Conservation (phyloP, 768 basidiomycete species). For the Lactarius pseudohatsudake region DNA sequence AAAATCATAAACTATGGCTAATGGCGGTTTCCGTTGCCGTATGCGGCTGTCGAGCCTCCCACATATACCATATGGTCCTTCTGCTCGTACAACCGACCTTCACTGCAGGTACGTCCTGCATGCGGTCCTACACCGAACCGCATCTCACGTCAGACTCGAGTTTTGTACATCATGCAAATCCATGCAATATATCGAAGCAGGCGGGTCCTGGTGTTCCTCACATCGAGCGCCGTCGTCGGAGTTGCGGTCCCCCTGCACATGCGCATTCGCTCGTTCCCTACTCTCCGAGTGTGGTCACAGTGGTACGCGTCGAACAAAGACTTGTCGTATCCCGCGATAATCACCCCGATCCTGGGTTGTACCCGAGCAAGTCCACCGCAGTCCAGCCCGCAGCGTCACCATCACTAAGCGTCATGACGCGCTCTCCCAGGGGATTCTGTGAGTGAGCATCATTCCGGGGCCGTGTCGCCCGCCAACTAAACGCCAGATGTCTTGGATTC, state of each 20-base stretch:
- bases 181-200: neutral
- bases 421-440: neutral
- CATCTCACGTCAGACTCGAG: neutral
- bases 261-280: neutral
- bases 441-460: neutral
- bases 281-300: neutral
- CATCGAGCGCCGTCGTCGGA: neutral
- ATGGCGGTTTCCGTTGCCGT: neutral
- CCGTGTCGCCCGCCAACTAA: neutral
- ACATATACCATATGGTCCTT: constrained; percentile 1
- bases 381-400: no score
- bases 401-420: neutral
- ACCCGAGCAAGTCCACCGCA: constrained; percentile 3
- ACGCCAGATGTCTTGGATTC: neutral
- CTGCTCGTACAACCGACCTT: neutral
- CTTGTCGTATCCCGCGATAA: neutral
- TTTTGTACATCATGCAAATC: constrained; percentile 1
- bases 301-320: neutral
- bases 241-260: neutral
- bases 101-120: neutral
- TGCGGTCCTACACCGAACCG: no score
- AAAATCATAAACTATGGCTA: neutral
- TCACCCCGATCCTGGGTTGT: neutral
- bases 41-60: neutral
- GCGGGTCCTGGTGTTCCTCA: neutral